These are phyloP conservation scores for Aspergillus ellipticus DNA, from an alignment of 495 filamentous ascomycete genomes.

Conservation along the genomic window DNA sequence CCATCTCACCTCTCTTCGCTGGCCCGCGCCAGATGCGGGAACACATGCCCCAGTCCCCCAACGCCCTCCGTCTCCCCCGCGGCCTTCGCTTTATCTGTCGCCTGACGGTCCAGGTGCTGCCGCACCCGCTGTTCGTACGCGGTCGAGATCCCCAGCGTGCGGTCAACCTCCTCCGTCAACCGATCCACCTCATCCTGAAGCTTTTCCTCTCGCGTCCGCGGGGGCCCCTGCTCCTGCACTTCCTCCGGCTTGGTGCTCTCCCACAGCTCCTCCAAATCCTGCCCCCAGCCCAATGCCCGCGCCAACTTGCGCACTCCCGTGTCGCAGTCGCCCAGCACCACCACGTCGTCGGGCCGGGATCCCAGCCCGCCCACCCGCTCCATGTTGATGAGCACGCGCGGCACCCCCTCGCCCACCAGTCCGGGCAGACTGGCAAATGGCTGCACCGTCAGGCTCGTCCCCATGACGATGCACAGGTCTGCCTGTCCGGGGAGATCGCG, in stretches of 20 bases:
- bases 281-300: conserved; percentile 75
- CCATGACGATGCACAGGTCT: conserved; percentile 86
- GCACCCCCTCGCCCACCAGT: conserved; percentile 55
- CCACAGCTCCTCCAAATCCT: conserved; percentile 77
- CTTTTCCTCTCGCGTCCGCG: conserved; percentile 49
- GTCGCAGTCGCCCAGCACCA: conserved; percentile 76
- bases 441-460: conserved; percentile 82
- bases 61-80: conserved; percentile 6
- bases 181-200: conserved; percentile 52
- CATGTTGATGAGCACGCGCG: conserved; percentile 82
- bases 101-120: conserved; percentile 27
- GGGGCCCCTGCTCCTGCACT: conserved; percentile 28
- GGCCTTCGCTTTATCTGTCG: background rate
- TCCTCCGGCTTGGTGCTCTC: conserved; percentile 47
- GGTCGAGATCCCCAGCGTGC: conserved; percentile 44
- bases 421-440: conserved; percentile 82
- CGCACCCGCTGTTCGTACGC: conserved; percentile 42
- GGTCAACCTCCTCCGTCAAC: conserved; percentile 51
- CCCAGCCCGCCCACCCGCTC: conserved; percentile 82
- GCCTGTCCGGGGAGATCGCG: conserved; percentile 53
- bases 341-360: conserved; percentile 69
- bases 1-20: background rate
- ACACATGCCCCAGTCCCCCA: conserved; percentile 39
- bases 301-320: conserved; percentile 79
- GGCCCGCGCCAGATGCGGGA: conserved; percentile 37